A percentile compares a stretch with the other conserved stretches of the same genome.
Conservation (phyloP, 306 rosid species). For the Hippophae gyantsensis region DNA sequence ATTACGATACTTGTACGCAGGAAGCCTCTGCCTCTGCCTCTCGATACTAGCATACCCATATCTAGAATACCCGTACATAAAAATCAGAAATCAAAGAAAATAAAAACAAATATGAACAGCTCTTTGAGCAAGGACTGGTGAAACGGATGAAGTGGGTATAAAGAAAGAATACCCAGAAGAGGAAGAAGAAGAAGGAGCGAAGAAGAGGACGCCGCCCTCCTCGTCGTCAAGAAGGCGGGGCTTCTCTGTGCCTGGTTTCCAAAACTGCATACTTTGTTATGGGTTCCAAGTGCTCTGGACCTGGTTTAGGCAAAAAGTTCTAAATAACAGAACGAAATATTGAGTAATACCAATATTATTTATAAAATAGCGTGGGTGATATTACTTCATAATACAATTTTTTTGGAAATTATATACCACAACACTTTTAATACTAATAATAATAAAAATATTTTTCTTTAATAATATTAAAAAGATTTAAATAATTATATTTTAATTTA, state of each 20-base stretch:
- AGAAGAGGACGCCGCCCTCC: conserved; percentile 88
- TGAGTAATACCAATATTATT: too few relatives aligned
- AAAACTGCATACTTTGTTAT: conserved; percentile 45
- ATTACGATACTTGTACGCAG: conserved; percentile 75
- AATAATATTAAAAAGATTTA: too few relatives aligned
- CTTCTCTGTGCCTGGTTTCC: conserved; percentile 91
- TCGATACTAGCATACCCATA: conserved; percentile 55
- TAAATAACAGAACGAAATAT: too few relatives aligned
- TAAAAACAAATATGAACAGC: conserved; percentile 1
- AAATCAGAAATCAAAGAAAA: background rate
- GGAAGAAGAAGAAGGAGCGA: conserved; percentile 32
- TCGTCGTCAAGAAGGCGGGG: conserved; percentile 83
- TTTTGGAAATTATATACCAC: too few relatives aligned
- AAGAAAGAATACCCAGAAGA: conserved; percentile 29
- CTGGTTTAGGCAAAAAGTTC: too few relatives aligned
- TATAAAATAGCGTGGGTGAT: too few relatives aligned
- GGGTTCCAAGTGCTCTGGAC: conserved; percentile 12
- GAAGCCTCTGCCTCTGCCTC: conserved; percentile 80
- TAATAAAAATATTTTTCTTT: too few relatives aligned
- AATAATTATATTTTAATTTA: too few relatives aligned
- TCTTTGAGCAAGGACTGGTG: background rate
- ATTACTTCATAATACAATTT: too few relatives aligned
- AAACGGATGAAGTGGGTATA: conserved; percentile 11
- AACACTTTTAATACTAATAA: too few relatives aligned
- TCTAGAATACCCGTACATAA: conserved; percentile 14